phyloP scores from a whole-genome alignment of 169 alveolate genomes.

The Eimeria praecox region DNA sequence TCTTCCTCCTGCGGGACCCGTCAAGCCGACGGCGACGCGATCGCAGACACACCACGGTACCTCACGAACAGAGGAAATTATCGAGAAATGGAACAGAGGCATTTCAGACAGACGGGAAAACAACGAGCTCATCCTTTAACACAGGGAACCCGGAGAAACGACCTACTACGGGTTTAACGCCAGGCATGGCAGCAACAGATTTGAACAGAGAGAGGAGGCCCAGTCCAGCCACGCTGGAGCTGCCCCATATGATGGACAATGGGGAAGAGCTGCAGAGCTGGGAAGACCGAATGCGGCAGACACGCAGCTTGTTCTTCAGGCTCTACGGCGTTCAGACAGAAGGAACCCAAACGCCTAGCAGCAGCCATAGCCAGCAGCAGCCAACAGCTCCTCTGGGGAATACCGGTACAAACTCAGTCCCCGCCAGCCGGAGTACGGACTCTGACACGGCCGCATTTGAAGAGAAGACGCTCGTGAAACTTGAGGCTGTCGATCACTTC shows the following conservation, averaged over 20 bases:
- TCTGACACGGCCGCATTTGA: slow-evolving; percentile 48
- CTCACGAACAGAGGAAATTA: neutral
- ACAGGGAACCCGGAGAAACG: neutral
- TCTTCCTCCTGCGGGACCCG: slow-evolving; percentile 40
- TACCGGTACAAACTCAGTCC: neutral
- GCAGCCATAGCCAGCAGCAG: neutral
- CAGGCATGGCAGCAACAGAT: neutral
- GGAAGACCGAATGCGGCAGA: slow-evolving; percentile 41
- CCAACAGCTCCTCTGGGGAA: neutral
- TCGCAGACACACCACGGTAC: neutral
- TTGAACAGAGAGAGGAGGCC: neutral
- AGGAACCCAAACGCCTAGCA: neutral
- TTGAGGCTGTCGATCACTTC: slow-evolving; percentile 55
- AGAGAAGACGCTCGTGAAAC: slow-evolving; percentile 63
- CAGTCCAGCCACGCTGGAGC: neutral
- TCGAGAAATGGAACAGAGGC: neutral
- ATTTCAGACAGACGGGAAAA: neutral
- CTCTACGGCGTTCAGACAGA: slow-evolving; percentile 67
- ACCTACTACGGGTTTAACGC: neutral
- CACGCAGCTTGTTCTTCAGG: slow-evolving; percentile 56
- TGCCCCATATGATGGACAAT: neutral
- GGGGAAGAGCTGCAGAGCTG: slow-evolving; percentile 47
- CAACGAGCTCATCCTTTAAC: neutral
- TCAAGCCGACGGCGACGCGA: slow-evolving; percentile 26
- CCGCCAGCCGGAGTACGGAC: slow-evolving; percentile 41